Base-by-base conservation (phyloP, 305 asterid species). In the Ilex paraguariensis region DNA sequence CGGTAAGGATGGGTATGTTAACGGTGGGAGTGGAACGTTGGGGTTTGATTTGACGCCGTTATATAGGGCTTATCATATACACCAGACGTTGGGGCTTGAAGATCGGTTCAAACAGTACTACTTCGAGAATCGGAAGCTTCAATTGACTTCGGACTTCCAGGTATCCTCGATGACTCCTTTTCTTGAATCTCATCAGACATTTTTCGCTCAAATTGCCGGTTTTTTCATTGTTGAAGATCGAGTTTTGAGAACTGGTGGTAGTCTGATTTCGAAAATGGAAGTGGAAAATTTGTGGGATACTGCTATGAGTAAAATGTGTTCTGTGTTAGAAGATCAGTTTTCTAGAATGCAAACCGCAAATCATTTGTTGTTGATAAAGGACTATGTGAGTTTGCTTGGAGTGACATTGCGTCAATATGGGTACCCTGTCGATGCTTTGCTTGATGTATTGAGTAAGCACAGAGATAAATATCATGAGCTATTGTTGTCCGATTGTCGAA, bases 281-380 rank as follows among this genome's bases (percentile, higher is more conserved):
- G 97, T 93, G 64, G 99, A 93, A 83, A 86, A 82, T 70, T 62
- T 93, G 78, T 93, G 99, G 99, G 96, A 93, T 66, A 87, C 97
- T 64, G 99, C 99, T 58, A 93, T 90, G 44, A 73, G 87, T 72
- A 93, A 93, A 79, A 90, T 93, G 96, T 86, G 96, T 66, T 90
- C 96, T 57, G 97, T 90, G 69, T 75, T 93, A 70, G 97, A 93
- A 80, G 99, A 93, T 78, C 99, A 93, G 39, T 93, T 93, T 68
- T 93, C 99, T 32, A 84, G 96, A 73, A 93, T 93, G 99, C 94
- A 90, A 69, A 93, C 99, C 14, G 99, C 99, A 0, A 93, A 87
- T 78, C 99, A 93, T 82, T 79, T 93, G 87, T 76, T 93, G 79
- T 79, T 93, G 83, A 90, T 93, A 32, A 93, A 93, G 84, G 99